Conservation (phyloP, 1,284 basidiomycete genomes). For the Vanrija humicola region DNA sequence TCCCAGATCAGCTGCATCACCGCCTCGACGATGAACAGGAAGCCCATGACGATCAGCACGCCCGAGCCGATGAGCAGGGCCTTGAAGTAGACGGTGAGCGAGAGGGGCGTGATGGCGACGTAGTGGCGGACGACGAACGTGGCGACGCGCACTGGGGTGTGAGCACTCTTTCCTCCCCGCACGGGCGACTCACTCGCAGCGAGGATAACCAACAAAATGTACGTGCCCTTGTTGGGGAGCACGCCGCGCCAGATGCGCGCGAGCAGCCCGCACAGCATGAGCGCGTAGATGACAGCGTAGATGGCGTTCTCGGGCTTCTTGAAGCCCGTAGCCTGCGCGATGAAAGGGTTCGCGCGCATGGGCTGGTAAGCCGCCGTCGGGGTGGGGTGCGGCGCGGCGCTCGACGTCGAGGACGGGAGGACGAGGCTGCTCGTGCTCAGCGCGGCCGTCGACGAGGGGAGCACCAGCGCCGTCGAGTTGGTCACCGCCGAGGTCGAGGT, state of each 20-base stretch:
- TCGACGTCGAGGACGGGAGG: too few relatives aligned
- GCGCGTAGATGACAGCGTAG: not conserved
- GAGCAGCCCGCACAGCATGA: not conserved
- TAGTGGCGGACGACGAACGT: constrained; percentile 3
- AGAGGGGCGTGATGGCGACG: not conserved
- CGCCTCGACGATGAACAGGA: constrained; percentile 11
- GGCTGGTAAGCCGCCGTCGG: too few relatives aligned
- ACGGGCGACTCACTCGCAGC: not conserved
- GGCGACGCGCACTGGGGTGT: constrained; percentile 5
- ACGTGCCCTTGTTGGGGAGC: not conserved
- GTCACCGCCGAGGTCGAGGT: too few relatives aligned
- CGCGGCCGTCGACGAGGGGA: too few relatives aligned
- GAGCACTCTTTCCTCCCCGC: too few relatives aligned
- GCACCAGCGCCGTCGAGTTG: too few relatives aligned
- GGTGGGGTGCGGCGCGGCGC: too few relatives aligned
- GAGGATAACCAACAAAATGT: not conserved
- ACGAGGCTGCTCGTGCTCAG: too few relatives aligned
- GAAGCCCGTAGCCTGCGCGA: not conserved
- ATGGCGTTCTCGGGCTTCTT: not conserved
- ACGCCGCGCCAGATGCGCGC: not conserved
- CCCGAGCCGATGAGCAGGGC: constrained; percentile 7
- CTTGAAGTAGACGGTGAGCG: not conserved
- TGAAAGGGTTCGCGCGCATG: not conserved
- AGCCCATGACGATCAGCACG: constrained; percentile 6
- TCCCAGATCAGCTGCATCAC: constrained; percentile 6